Evolutionary conservation across 1,284 basidiomycete species (phyloP).

Genomic region (Naganishia liquefaciens): DNA sequence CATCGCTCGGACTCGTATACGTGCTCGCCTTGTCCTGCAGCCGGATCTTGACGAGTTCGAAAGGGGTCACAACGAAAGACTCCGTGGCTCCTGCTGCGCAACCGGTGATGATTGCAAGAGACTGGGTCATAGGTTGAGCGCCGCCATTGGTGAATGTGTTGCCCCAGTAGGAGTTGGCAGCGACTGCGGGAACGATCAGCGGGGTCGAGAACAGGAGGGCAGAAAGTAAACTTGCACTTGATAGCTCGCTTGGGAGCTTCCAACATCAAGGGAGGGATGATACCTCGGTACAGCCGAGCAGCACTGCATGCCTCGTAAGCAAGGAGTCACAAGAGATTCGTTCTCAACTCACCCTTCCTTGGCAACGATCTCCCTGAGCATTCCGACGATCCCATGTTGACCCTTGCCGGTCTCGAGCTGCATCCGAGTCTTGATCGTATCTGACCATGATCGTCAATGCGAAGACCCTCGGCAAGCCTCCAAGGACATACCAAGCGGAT

Average conservation of each 20-base stretch:
- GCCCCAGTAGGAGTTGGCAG: constrained; percentile 93
- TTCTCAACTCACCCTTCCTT: constrained; percentile 62
- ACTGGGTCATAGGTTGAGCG: constrained; percentile 80
- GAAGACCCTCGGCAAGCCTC: background rate
- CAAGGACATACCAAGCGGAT: constrained; percentile 75
- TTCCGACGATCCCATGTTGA: constrained; percentile 71
- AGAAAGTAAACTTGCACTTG: constrained; percentile 75
- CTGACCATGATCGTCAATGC: constrained; percentile 36
- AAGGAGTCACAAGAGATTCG: background rate
- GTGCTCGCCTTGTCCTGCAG: constrained; percentile 88
- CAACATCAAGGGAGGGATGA: constrained; percentile 88
- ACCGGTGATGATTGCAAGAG: constrained; percentile 83
- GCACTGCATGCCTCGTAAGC: constrained; percentile 51
- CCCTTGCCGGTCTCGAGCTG: constrained; percentile 85
- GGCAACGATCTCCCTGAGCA: constrained; percentile 67
- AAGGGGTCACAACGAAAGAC: constrained; percentile 82
- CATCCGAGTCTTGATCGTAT: constrained; percentile 89
- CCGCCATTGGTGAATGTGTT: constrained; percentile 61
- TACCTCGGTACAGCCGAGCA: constrained; percentile 85
- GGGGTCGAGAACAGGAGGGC: constrained; percentile 33
- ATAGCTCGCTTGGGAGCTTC: constrained; percentile 98
- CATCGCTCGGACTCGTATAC: constrained; percentile 87
- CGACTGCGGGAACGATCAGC: constrained; percentile 45
- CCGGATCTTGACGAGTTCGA: constrained; percentile 90
- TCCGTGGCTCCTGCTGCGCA: constrained; percentile 94